Base-by-base conservation (phyloP, 352 stramenopile species). In the Phytophthora nicotianae region DNA sequence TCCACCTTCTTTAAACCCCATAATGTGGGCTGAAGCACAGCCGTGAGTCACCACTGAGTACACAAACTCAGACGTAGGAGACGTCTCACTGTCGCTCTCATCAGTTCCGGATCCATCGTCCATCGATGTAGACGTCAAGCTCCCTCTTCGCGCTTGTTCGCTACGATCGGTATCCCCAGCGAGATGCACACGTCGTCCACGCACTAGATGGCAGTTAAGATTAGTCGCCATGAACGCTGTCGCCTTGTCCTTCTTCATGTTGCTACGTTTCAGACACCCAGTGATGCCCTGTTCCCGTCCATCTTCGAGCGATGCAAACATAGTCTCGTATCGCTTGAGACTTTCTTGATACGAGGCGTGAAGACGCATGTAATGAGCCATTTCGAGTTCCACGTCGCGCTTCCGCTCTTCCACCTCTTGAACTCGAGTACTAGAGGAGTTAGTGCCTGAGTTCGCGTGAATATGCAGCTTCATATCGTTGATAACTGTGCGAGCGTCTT, bases 191-290 rank as follows among this genome's bases (percentile, higher is more conserved):
- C 77, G 79, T 49, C 74, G 75, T 23, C 81, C 87, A 24, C 87
- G 87, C 20, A 93, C 76, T 40, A 94, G 53, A 52, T 96, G 87
- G 20, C 80, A 92, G 53, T 93, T 93, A 1, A 96, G 51, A 68
- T 96, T 96, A 9, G 83, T 93, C 2, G 85, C 76, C 87, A 96
- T 96, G 54, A 96, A 96, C 43, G 89, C 79, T 1, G 82, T 86
- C 5, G 75, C 73, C 65, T 92, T 80, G 58, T 96, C 87, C 47
- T 96, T 96, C 60, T 94, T 96, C 72, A 89, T 84, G 27, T 84
- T 91, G 55, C 85, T 94, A 26, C 87, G 87, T 58, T 94, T 94
- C 21, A 96, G 55, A 38, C 79, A 91, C 4, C 85, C 83, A 3
- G 87, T 96, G 53, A 96, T 89, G 3, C 87, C 87, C 20, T 88